Evolutionary conservation across 106 monocot species (phyloP), one percentile per base, ranked within the genome.

Genomic region (Dendrobium chrysotoxum): DNA sequence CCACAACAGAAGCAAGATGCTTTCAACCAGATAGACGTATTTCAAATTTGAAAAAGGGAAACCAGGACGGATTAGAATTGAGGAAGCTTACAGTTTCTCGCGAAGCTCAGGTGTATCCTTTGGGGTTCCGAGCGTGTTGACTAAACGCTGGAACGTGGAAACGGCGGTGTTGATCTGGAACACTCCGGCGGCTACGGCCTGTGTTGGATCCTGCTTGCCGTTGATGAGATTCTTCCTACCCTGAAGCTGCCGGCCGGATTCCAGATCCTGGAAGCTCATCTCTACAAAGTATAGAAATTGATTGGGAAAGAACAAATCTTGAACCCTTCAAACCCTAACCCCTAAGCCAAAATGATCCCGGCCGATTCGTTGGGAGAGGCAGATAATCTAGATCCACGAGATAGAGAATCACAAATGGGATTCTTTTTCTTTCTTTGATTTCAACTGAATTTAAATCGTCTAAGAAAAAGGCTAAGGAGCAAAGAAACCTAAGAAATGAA

Each of bases 251-350:
- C 83, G 81, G 40, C 83, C 88, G 80, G 89, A 64, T 64, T 93
- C 93, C 79, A 93, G 76, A 83, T 91, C 91, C 86, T 84, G 80
- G 81, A 93, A 93, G 83, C 93, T 93, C 93, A 91, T 93, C 76
- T 38, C 28, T 71, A 26, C 23, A 25, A 23, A 5, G 64, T 5
- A 65, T 25, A 26, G 25, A 65, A 26, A 65, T 7, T 26, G 64
- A 26, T 25, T n/a, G 6, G 25, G 15, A 50, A 65, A 65, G 64
- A 65, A 26, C 25, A 26, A 65, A n/a, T n/a, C 15, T 25, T 25
- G 64, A 65, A 65, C 26, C 64, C 64, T 65, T 65, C 7, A 26
- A 23, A 65, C 64, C 64, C 64, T 64, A 64, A 64, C 64, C 64
- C 25, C 23, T 65, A 65, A 3, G 8, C 23, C n/a, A 25, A 25